These are phyloP conservation scores for Gloeopeniophorella convolvens DNA, from an alignment of 768 basidiomycete genomes.

Conservation along the genomic window DNA sequence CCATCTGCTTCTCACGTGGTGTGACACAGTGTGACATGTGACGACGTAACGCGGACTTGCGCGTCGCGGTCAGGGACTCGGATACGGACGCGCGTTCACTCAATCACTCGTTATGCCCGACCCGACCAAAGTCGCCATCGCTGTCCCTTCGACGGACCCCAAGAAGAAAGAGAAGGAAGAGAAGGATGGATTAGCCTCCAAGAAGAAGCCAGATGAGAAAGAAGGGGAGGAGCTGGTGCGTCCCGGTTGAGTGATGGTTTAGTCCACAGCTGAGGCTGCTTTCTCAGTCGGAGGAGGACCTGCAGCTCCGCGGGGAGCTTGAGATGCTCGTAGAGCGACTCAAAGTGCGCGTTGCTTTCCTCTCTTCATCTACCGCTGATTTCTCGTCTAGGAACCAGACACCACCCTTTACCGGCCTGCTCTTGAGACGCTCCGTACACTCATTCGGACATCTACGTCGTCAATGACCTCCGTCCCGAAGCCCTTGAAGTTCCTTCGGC, in stretches of 20 bases:
- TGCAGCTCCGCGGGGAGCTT: slow-evolving; percentile 86
- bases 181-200: slow-evolving; percentile 36
- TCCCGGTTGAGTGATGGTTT: slow-evolving; percentile 18
- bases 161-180: slow-evolving; percentile 57
- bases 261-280: background rate
- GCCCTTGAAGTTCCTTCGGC: slow-evolving; percentile 95
- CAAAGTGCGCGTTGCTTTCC: slow-evolving; percentile 48
- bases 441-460: slow-evolving; percentile 94
- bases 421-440: slow-evolving; percentile 85
- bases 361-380: slow-evolving; percentile 4
- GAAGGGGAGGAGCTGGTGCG: slow-evolving; percentile 74
- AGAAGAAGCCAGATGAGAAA: slow-evolving; percentile 35
- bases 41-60: slow-evolving; percentile 15
- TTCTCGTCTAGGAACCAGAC: slow-evolving; percentile 67
- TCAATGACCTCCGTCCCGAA: slow-evolving; percentile 99
- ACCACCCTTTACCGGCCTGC: slow-evolving; percentile 81
- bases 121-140: slow-evolving; percentile 49
- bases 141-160: slow-evolving; percentile 68
- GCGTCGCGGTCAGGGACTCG: slow-evolving; percentile 13
- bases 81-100: slow-evolving; percentile 1
- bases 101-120: slow-evolving; percentile 42
- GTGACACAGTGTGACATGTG: slow-evolving; percentile 6
- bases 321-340: slow-evolving; percentile 96
- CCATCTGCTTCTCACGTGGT: too few species aligned
- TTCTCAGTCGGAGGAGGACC: slow-evolving; percentile 86